Conservation (phyloP, 1,139 yeast genomes). For the Yamadazyma friedrichii region DNA sequence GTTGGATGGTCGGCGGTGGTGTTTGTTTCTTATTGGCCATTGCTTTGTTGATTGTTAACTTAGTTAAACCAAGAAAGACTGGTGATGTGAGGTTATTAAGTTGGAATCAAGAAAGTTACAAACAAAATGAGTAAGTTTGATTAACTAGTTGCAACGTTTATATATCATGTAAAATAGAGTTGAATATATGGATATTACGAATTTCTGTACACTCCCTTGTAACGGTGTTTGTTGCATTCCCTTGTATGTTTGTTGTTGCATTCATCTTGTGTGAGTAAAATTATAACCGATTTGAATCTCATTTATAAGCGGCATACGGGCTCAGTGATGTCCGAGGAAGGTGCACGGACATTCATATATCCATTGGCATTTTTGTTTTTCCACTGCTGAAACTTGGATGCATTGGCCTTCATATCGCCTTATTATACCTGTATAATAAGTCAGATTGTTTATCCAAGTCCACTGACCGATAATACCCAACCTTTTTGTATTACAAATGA, state of each 20-base stretch:
- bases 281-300: background rate
- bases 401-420: too few relatives aligned
- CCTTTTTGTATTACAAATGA: too few relatives aligned
- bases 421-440: too few relatives aligned
- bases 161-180: conserved; percentile 2
- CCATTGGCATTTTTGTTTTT: too few relatives aligned
- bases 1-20: conserved; percentile 93
- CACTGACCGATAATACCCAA: too few relatives aligned
- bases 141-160: background rate
- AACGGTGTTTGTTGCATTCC: too few relatives aligned
- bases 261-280: background rate
- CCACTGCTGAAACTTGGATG: too few relatives aligned
- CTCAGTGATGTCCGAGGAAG: too few relatives aligned
- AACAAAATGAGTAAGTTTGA: conserved; percentile 4
- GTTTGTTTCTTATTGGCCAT: conserved; percentile 67
- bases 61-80: conserved; percentile 66
- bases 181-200: background rate
- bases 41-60: conserved; percentile 56
- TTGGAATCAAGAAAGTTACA: conserved; percentile 56
- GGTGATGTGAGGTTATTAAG: conserved; percentile 73
- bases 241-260: background rate
- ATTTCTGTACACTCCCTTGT: too few relatives aligned
- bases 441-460: too few relatives aligned
- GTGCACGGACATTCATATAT: too few relatives aligned
- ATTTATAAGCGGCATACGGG: too few relatives aligned